These are phyloP conservation scores for Phytophthora capsici DNA, from an alignment of 352 stramenopile genomes.

Conservation along the genomic window DNA sequence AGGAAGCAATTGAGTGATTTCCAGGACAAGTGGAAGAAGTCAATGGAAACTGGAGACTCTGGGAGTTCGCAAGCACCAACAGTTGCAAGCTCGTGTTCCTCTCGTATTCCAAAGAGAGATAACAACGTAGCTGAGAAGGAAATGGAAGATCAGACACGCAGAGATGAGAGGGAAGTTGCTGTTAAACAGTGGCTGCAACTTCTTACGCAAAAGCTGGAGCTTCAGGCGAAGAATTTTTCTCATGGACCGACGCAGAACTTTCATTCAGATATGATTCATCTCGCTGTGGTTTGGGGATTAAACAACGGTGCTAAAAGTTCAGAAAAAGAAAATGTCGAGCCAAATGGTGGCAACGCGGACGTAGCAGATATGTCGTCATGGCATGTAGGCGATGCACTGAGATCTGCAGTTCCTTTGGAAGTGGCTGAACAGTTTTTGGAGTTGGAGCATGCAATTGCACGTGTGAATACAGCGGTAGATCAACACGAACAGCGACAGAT, in stretches of 20 bases:
- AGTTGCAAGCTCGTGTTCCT: conserved; percentile 27
- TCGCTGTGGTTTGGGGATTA: conserved; percentile 4
- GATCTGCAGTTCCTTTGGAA: conserved; percentile 33
- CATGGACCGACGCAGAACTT: conserved; percentile 44
- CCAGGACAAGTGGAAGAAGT: conserved; percentile 48
- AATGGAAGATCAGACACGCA: conserved; percentile 34
- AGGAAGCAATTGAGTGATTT: conserved; percentile 55
- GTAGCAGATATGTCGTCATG: conserved; percentile 31
- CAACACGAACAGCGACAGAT: conserved; percentile 44
- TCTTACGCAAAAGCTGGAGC: conserved; percentile 51
- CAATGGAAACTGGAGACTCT: conserved; percentile 11
- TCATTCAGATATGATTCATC: conserved; percentile 26
- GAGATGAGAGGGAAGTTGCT: conserved; percentile 31
- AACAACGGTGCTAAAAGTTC: not conserved
- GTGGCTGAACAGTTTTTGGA: conserved; percentile 36
- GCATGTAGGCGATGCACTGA: conserved; percentile 43
- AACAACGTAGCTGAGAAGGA: not conserved
- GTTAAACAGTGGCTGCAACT: conserved; percentile 55
- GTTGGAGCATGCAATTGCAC: conserved; percentile 48
- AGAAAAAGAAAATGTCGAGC: not conserved
- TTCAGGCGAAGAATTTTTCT: conserved; percentile 43
- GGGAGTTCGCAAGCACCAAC: conserved; percentile 21
- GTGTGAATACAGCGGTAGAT: conserved; percentile 38
- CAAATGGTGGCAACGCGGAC: not conserved
- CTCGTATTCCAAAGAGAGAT: conserved; percentile 3